Evolutionary conservation across 495 filamentous ascomycete species (phyloP).

Genomic region (Penicillium coffeae): DNA sequence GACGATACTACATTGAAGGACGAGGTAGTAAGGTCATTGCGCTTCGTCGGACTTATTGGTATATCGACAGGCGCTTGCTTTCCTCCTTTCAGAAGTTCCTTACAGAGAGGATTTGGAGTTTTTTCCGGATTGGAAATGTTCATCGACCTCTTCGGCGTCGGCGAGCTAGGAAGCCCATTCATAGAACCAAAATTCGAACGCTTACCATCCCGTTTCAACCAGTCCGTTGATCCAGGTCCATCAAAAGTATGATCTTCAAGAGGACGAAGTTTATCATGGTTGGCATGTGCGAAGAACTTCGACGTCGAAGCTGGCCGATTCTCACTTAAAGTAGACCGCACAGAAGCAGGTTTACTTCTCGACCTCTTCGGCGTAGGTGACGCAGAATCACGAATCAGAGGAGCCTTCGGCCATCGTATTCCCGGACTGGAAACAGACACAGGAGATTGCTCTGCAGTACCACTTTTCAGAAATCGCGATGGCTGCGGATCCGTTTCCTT

Average conservation of each 20-base stretch:
- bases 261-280: background rate
- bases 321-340: background rate
- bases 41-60: background rate
- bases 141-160: constrained; percentile 21
- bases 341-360: background rate
- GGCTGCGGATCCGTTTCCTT: constrained; percentile 16
- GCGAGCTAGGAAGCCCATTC: constrained; percentile 42
- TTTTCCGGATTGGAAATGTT: background rate
- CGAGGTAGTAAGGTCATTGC: constrained; percentile 3
- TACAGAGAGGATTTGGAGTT: background rate
- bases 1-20: constrained; percentile 37
- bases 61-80: background rate
- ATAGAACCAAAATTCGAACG: constrained; percentile 25
- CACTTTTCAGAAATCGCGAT: constrained; percentile 5
- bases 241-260: constrained; percentile 5
- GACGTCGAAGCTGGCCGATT: background rate
- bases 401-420: background rate
- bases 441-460: background rate
- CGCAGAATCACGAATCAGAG: background rate
- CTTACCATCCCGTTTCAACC: constrained; percentile 39
- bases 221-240: constrained; percentile 14
- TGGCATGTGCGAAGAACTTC: background rate
- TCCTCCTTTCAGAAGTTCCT: too few relatives aligned
- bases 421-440: background rate
- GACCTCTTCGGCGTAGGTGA: background rate